Conservation (phyloP, 2,329 filamentous ascomycete species). For the Fusarium nanum region DNA sequence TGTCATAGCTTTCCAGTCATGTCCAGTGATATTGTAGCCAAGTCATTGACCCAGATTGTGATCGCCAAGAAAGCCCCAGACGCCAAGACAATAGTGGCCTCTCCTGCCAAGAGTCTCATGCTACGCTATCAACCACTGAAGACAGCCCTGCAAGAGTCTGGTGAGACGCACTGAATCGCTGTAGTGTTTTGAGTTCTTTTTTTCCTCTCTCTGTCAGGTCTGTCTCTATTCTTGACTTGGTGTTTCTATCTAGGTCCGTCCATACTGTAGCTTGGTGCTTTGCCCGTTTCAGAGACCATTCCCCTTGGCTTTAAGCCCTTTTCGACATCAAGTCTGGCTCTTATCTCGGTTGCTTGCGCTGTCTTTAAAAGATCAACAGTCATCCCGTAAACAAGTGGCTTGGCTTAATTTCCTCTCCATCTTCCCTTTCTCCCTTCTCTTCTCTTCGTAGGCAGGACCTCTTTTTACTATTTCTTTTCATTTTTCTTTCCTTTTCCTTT, state of each 20-base stretch:
- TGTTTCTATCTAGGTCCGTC: not conserved
- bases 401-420: not conserved
- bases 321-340: not conserved
- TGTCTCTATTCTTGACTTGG: too few species aligned
- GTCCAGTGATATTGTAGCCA: not conserved
- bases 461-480: not conserved
- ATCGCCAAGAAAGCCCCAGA: not conserved
- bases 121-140: not conserved
- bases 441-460: constrained; percentile 15
- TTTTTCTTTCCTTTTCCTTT: not conserved
- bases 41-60: not conserved
- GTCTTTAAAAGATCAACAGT: not conserved
- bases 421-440: not conserved
- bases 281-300: not conserved
- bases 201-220: not conserved
- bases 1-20: too few species aligned
- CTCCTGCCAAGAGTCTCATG: not conserved
- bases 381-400: not conserved
- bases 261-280: not conserved
- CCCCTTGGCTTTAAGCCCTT: not conserved
- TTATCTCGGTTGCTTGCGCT: not conserved
- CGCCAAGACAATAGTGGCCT: not conserved
- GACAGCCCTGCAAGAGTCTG: rapidly evolving
- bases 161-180: not conserved
- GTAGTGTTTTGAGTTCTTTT: not conserved